phyloP scores from a whole-genome alignment of 2,329 filamentous ascomycete genomes.

The Hypoxylon sp. region DNA sequence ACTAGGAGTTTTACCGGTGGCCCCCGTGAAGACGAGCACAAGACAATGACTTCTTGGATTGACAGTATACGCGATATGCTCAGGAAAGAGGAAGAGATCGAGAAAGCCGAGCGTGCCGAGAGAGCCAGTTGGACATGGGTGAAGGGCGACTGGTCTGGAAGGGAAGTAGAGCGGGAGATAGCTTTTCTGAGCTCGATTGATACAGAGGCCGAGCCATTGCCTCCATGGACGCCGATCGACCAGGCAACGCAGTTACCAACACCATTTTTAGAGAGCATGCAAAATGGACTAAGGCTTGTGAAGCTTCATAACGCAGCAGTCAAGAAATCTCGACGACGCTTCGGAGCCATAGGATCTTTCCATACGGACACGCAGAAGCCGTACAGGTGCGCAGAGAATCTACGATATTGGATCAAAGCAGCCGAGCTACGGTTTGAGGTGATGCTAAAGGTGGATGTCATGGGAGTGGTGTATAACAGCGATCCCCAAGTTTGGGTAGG shows the following conservation, averaged over 20 bases:
- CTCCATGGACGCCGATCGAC: constrained; percentile 76
- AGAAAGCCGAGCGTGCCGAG: constrained; percentile 79
- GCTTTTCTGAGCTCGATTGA: constrained; percentile 86
- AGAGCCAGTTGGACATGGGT: constrained; percentile 86
- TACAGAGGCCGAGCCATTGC: constrained; percentile 70
- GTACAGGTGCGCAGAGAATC: constrained; percentile 92
- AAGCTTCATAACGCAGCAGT: constrained; percentile 92
- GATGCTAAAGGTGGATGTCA: constrained; percentile 84
- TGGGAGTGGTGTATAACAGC: constrained; percentile 85
- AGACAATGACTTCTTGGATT: constrained; percentile 85
- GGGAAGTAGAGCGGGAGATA: constrained; percentile 83
- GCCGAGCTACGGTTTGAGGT: constrained; percentile 95
- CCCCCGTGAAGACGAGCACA: constrained; percentile 82
- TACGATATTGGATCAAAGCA: constrained; percentile 96
- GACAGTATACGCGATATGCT: constrained; percentile 83
- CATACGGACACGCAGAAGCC: constrained; percentile 96
- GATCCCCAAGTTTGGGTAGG: constrained; percentile 79
- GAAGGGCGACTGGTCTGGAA: constrained; percentile 80
- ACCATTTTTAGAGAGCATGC: constrained; percentile 79
- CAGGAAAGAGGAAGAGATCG: constrained; percentile 80
- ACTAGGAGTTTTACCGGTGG: constrained; percentile 88
- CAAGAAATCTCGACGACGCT: constrained; percentile 85
- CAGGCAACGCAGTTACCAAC: constrained; percentile 70
- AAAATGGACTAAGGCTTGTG: constrained; percentile 85
- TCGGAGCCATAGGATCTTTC: constrained; percentile 89